Conservation (phyloP, 805 yeast species). For the Candida anglica region DNA sequence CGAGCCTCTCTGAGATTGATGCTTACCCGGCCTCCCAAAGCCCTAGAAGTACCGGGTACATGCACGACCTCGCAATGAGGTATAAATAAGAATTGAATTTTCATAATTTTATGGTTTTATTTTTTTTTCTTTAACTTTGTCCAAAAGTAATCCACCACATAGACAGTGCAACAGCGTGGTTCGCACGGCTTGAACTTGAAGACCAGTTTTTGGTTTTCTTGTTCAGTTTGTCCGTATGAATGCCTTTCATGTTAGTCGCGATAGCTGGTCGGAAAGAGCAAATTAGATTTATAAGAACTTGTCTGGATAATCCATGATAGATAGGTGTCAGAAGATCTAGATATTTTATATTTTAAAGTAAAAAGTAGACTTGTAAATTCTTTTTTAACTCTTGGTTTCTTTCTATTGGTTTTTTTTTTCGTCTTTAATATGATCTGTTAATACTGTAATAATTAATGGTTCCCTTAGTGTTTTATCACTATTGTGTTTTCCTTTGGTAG, state of each 20-base stretch:
- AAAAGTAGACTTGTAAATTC: too few relatives aligned
- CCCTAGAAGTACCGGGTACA: too few relatives aligned
- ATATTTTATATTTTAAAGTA: too few relatives aligned
- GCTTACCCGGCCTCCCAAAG: too few relatives aligned
- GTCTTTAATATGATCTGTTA: too few relatives aligned
- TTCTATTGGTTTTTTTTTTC: too few relatives aligned
- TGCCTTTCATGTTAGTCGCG: slow-evolving; percentile 28
- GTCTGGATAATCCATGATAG: slow-evolving; percentile 48
- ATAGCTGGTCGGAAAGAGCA: slow-evolving; percentile 44
- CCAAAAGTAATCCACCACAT: slow-evolving; percentile 65
- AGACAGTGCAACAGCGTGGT: slow-evolving; percentile 59
- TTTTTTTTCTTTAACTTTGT: slow-evolving; percentile 48
- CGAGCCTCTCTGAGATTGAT: too few relatives aligned
- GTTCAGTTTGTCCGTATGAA: slow-evolving; percentile 3
- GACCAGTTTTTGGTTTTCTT: slow-evolving; percentile 28
- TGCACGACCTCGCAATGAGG: too few relatives aligned
- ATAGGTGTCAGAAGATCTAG: slow-evolving; percentile 50
- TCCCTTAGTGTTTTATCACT: too few relatives aligned
- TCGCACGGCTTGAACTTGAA: slow-evolving; percentile 10
- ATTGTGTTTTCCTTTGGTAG: too few relatives aligned
- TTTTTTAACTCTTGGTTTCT: too few relatives aligned
- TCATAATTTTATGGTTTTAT: slow-evolving; percentile 2
- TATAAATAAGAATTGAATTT: background rate
- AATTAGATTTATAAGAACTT: slow-evolving; percentile 44
- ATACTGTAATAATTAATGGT: too few relatives aligned